These are phyloP conservation scores for Apophysomyces elegans DNA, from an alignment of 371 early-diverging fungal genomes.

Conservation along the genomic window DNA sequence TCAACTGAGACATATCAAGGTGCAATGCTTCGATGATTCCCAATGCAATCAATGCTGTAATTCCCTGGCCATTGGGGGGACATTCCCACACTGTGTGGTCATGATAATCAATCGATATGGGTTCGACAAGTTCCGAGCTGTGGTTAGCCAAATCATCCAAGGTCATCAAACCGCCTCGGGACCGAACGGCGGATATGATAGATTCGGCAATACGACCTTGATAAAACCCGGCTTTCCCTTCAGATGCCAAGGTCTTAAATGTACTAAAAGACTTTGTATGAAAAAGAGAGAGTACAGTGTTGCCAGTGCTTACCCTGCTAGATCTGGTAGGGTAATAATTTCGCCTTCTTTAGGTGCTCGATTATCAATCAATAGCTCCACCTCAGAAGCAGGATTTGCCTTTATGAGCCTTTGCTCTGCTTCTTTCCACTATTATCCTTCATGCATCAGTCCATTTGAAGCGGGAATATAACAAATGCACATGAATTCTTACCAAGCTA, in stretches of 20 bases:
- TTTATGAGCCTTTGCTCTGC: slow-evolving; percentile 45
- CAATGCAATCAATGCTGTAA: slow-evolving; percentile 73
- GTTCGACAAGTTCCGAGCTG: slow-evolving; percentile 57
- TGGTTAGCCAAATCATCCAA: slow-evolving; percentile 77
- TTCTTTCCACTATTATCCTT: slow-evolving; percentile 56
- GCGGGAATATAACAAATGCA: not conserved
- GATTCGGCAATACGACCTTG: slow-evolving; percentile 76
- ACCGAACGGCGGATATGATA: slow-evolving; percentile 66
- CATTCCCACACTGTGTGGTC: slow-evolving; percentile 72
- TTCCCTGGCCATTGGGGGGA: slow-evolving; percentile 83
- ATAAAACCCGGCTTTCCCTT: slow-evolving; percentile 83
- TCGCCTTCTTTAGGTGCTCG: slow-evolving; percentile 69
- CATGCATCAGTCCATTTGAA: not conserved
- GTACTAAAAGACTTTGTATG: slow-evolving; percentile 42
- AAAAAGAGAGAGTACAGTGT: not conserved
- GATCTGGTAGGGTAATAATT: slow-evolving; percentile 60
- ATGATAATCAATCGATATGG: slow-evolving; percentile 71
- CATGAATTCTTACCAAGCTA: slow-evolving; percentile 18
- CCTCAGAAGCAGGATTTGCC: slow-evolving; percentile 47
- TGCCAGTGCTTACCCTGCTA: slow-evolving; percentile 58
- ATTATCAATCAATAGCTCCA: slow-evolving; percentile 65
- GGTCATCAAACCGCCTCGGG: slow-evolving; percentile 75
- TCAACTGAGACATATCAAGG: slow-evolving; percentile 44
- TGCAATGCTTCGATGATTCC: slow-evolving; percentile 67
- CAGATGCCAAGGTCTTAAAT: slow-evolving; percentile 59